Evolutionary conservation across 495 filamentous ascomycete species (phyloP).

Genomic region (Xylaria palmicola): DNA sequence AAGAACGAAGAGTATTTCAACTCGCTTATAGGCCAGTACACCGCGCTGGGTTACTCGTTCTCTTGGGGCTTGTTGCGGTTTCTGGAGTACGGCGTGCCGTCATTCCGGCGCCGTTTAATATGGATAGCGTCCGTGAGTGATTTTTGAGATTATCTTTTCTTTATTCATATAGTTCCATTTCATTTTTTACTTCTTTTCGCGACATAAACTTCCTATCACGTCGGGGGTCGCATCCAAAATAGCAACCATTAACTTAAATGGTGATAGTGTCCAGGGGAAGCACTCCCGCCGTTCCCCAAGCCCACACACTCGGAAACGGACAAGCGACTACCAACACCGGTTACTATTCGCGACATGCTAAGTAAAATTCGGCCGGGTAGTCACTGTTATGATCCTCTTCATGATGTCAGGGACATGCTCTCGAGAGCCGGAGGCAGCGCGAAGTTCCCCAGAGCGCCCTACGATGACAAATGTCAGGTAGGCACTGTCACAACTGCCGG

Average conservation of each 20-base stretch:
- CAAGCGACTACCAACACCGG: constrained; percentile 20
- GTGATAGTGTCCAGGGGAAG: constrained; percentile 61
- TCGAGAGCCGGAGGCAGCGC: neutral
- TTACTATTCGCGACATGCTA: constrained; percentile 20
- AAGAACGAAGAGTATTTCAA: constrained; percentile 52
- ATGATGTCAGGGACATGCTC: constrained; percentile 19
- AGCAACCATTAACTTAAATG: neutral
- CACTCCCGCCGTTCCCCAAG: constrained; percentile 63
- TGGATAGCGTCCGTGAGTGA: no score
- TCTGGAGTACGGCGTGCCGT: constrained; percentile 40
- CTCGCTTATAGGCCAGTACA: constrained; percentile 60
- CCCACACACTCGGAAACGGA: constrained; percentile 62
- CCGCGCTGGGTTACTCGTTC: constrained; percentile 66
- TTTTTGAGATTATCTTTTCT: neutral
- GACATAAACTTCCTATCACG: no score
- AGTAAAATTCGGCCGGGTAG: constrained; percentile 33
- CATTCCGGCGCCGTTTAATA: constrained; percentile 54
- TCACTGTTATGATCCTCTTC: constrained; percentile 39
- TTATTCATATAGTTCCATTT: no score
- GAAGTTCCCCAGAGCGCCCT: constrained; percentile 22
- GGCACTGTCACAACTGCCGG: constrained; percentile 69
- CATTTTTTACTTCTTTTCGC: no score
- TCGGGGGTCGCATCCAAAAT: no score
- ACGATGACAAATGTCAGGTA: constrained; percentile 35
- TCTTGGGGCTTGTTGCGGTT: constrained; percentile 46